Evolutionary conservation across 768 basidiomycete genomes (phyloP), one percentile per base, ranked within the genome.

Genomic region (Boletales sp.): DNA sequence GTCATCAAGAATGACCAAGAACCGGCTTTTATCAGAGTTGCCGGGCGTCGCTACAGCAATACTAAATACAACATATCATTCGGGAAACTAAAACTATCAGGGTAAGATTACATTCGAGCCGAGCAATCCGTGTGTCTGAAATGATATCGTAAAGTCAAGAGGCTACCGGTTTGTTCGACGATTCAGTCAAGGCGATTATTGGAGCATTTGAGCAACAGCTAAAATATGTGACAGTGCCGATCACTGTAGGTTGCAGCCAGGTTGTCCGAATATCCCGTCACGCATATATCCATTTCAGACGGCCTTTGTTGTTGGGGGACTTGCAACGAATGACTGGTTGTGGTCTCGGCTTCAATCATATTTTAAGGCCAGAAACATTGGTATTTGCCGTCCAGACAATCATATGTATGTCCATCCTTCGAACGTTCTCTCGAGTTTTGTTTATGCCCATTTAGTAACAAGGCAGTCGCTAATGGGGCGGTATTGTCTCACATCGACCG

Each of bases 281-380:
- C 13, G 1, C 11, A 30, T 21, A 37, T 8, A 44, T 15, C 19
- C 4, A 12, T 30, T 38, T 17, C 17, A 59, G 57, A 43, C 8
- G 18, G 58, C 34, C 8, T 56, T 59, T 4, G 32, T 59, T 19
- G 46, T 59, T 7, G 58, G 58, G 0, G 58, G 50, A 0, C 31
- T 55, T 3, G 45, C 45, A 15, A 37, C 31, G 3, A 59, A 52
- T 11, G 30, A 52, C 12, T 46, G 37, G 30, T 43, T 59, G 15
- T 51, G 47, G 48, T 39, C 32, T 32, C 50, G 39, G 8, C 47
- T 59, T 17, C 42, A 59, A 18, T 43, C 48, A 2, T 59, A 59
- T 27, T 59, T 59, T 32, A 14, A 29, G 29, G 14, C 2, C 1
- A 30, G 21, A 12, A 39, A 45, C 7, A 47, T 58, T 5, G 10